phyloP scores from a whole-genome alignment of 2,329 filamentous ascomycete species.

The Emericellopsis atlantica region DNA sequence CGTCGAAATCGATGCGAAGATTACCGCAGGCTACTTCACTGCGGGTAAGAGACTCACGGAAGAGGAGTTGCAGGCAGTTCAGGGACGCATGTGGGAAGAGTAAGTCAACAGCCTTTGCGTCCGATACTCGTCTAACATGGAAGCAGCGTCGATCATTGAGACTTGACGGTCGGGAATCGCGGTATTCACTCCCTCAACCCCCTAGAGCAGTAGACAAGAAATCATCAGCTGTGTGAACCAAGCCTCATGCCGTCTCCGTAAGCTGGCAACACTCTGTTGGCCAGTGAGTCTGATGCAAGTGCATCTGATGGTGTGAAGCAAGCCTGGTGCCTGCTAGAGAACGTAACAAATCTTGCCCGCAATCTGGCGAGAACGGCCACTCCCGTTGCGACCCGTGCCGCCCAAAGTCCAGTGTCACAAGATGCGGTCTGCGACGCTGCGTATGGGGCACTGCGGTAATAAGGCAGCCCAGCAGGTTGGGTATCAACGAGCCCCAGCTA shows the following conservation, averaged over 20 bases:
- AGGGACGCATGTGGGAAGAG: constrained; percentile 87
- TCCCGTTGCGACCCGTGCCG: no score
- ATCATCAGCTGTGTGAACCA: neutral
- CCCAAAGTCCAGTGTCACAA: no score
- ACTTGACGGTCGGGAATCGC: neutral
- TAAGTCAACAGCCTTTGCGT: constrained; percentile 18
- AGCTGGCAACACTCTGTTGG: neutral
- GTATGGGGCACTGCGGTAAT: no score
- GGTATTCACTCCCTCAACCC: neutral
- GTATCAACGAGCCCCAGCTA: no score
- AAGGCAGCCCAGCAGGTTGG: no score
- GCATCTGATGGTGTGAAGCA: neutral
- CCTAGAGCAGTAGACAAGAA: neutral
- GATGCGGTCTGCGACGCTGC: no score
- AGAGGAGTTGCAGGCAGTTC: constrained; percentile 73
- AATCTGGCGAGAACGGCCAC: no score
- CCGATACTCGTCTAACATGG: neutral
- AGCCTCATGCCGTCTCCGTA: neutral
- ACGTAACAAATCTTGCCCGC: no score
- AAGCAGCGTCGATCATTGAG: constrained; percentile 23
- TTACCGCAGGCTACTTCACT: constrained; percentile 79
- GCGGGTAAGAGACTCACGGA: constrained; percentile 80
- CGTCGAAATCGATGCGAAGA: constrained; percentile 98
- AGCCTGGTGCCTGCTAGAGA: no score
- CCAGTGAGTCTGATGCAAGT: neutral